Conservation (phyloP, 2,329 filamentous ascomycete genomes). For the Venturiaceae sp. region DNA sequence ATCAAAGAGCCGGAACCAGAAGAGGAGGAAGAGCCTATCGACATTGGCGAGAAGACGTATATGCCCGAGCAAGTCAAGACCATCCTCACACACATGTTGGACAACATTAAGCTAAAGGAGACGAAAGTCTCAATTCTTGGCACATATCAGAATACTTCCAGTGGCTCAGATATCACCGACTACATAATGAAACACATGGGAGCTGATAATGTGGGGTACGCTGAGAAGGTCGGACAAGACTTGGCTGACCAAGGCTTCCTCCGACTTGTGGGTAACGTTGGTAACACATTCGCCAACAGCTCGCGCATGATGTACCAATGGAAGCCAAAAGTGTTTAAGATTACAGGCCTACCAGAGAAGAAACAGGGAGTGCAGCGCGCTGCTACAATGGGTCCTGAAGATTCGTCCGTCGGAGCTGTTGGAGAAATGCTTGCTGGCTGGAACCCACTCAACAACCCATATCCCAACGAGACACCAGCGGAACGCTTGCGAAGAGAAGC, state of each 20-base stretch:
- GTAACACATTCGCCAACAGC: slow-evolving; percentile 93
- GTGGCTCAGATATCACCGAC: slow-evolving; percentile 87
- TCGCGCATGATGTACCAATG: slow-evolving; percentile 97
- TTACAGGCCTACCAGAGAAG: slow-evolving; percentile 82
- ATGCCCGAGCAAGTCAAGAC: slow-evolving; percentile 81
- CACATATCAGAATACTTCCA: slow-evolving; percentile 86
- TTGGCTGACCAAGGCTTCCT: slow-evolving; percentile 78
- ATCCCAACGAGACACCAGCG: slow-evolving; percentile 87
- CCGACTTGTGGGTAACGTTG: slow-evolving; percentile 85
- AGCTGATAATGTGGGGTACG: slow-evolving; percentile 75
- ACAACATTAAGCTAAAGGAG: slow-evolving; percentile 78
- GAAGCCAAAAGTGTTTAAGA: slow-evolving; percentile 82
- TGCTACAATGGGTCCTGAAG: slow-evolving; percentile 52
- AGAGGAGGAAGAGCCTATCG: slow-evolving; percentile 71
- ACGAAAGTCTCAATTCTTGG: slow-evolving; percentile 93
- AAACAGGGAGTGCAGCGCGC: slow-evolving; percentile 64
- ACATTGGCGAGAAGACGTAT: slow-evolving; percentile 86
- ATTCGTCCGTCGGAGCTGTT: slow-evolving; percentile 76
- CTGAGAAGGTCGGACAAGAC: slow-evolving; percentile 92
- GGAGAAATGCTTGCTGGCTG: slow-evolving; percentile 85
- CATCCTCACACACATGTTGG: slow-evolving; percentile 76
- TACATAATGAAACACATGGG: slow-evolving; percentile 87
- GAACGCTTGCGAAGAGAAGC: slow-evolving; percentile 85
- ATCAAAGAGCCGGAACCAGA: slow-evolving; percentile 74
- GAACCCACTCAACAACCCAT: slow-evolving; percentile 82